Evolutionary conservation across 805 yeast genomes (phyloP).

Genomic region (Spathaspora passalidarum): DNA sequence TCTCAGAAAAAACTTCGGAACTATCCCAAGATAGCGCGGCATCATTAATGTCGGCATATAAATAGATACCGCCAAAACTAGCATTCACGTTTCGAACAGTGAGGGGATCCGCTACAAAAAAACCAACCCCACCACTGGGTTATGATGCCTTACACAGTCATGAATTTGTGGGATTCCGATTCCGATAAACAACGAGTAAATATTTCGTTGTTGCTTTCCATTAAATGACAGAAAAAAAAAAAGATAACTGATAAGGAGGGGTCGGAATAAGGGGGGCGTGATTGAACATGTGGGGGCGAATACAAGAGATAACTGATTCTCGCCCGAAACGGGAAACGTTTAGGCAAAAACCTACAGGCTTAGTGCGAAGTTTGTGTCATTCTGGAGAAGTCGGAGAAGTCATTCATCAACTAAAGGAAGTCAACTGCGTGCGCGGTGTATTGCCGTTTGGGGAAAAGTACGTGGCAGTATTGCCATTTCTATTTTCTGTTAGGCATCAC

Average conservation of each 20-base stretch:
- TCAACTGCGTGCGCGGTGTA: background rate
- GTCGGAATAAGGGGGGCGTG: background rate
- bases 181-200: background rate
- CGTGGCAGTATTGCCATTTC: background rate
- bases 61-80: too few species aligned
- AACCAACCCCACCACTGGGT: background rate
- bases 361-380: too few species aligned
- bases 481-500: background rate
- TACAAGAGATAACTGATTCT: background rate
- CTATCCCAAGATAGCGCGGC: too few species aligned
- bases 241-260: background rate
- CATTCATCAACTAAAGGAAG: background rate
- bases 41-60: too few species aligned
- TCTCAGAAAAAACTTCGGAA: too few species aligned
- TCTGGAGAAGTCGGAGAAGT: background rate
- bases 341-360: too few species aligned
- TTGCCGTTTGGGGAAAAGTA: background rate
- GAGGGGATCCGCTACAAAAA: background rate
- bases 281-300: background rate
- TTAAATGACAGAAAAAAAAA: background rate
- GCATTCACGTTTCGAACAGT: too few species aligned
- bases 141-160: background rate
- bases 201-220: background rate
- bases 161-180: background rate
- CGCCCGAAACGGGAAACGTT: too few species aligned